Evolutionary conservation across 352 stramenopile genomes (phyloP), one percentile per base, ranked within the genome.

Genomic region (Globisporangium paroecandrum): DNA sequence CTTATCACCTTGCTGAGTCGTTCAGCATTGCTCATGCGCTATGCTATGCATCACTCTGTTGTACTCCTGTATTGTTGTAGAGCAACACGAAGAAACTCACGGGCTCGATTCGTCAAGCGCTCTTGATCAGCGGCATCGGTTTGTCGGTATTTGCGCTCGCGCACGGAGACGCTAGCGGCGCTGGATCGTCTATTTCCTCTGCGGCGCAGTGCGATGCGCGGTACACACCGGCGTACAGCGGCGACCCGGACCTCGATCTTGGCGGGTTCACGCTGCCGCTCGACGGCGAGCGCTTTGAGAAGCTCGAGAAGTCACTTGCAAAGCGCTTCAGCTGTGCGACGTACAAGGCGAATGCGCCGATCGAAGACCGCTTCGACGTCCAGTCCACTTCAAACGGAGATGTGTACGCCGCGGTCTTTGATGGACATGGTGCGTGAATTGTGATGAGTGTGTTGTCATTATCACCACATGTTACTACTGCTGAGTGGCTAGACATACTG

Each of bases 351-450:
- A 91, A 89, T 54, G 78, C 83, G 41, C 83, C 83, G 20, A 91
- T 89, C 41, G 82, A 90, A 74, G 93, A 98, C 76, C 85, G 94
- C 65, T 93, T 87, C 65, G 77, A 89, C 58, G 83, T 97, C 57
- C 79, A 94, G 54, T 71, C 81, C 10, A 79, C 80, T 29, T 61
- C 72, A 15, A 80, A 82, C 24, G 90, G 93, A 53, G 87, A 94
- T 66, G 82, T 97, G 49, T 96, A 94, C 62, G 89, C 87, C 20
- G 79, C 81, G 24, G 94, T 97, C 29, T 84, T 97, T 58, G 93
- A 98, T 70, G 93, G 93, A 3, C 93, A 98, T 68, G 93, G 94
- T 91, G 58, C 36, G 71, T 69, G 29, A 49, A 49, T 49, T 43
- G 32, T 25, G 32, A 38, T 27, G 32, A 25, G 18, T 24, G 34